These are phyloP conservation scores for Austropuccinia psidii DNA, from an alignment of 1,284 basidiomycete genomes.

Conservation along the genomic window DNA sequence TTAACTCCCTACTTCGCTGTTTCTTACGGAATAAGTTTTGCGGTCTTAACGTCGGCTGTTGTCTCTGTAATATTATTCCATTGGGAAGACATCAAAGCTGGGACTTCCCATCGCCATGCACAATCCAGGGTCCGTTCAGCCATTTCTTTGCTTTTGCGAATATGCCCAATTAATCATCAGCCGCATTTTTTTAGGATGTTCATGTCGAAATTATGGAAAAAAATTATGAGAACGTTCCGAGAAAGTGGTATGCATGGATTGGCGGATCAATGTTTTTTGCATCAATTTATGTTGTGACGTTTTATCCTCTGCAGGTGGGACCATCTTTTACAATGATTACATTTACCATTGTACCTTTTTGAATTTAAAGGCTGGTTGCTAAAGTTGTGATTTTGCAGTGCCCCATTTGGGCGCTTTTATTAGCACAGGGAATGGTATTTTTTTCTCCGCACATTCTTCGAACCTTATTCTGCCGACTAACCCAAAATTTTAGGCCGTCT, in stretches of 20 bases:
- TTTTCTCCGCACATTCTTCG: neutral
- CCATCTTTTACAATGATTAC: neutral
- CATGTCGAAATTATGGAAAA: constrained; percentile 11
- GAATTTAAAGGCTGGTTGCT: neutral
- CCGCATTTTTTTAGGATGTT: neutral
- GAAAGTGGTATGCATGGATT: constrained; percentile 8
- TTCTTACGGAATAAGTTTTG: constrained; percentile 34
- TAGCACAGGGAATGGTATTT: constrained; percentile 33
- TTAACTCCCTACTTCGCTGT: constrained; percentile 33
- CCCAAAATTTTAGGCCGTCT: neutral
- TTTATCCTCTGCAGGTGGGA: constrained; percentile 33
- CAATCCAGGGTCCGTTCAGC: constrained; percentile 5
- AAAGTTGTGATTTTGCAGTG: neutral
- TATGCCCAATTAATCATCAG: neutral
- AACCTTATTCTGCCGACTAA: no score
- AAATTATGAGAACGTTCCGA: constrained; percentile 18
- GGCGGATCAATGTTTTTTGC: constrained; percentile 6
- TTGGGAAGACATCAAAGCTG: constrained; percentile 25
- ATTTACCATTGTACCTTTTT: neutral
- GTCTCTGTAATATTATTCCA: constrained; percentile 33
- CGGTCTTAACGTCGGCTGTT: constrained; percentile 31
- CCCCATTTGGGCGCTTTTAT: constrained; percentile 32
- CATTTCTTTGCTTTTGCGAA: neutral
- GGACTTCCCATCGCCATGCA: constrained; percentile 3
- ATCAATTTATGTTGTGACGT: constrained; percentile 1